phyloP scores from a whole-genome alignment of 192 early-diverging fungal genomes.

The Phycomyces blakesleeanus region DNA sequence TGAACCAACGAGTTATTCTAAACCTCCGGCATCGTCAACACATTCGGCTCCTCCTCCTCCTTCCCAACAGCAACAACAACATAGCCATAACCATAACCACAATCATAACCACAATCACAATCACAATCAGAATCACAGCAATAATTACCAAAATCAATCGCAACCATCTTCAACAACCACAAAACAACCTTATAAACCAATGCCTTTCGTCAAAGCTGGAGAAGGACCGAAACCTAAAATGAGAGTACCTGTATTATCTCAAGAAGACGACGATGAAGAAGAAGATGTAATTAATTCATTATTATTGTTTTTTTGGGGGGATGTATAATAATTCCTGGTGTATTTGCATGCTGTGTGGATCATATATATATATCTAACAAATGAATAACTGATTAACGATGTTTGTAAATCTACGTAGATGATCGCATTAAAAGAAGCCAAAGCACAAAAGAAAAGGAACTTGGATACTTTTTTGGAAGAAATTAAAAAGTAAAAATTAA shows the following conservation, averaged over 20 bases:
- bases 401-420: conserved; percentile 2
- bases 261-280: conserved; percentile 24
- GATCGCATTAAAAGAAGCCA: conserved; percentile 35
- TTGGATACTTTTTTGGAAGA: conserved; percentile 83
- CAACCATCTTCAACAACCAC: neutral
- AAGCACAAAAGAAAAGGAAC: conserved; percentile 67
- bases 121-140: neutral
- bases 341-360: too few relatives aligned
- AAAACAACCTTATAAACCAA: conserved; percentile 21
- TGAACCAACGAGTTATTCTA: neutral
- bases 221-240: conserved; percentile 18
- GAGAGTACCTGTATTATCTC: neutral
- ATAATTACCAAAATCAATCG: too few relatives aligned
- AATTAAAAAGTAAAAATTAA: conserved; percentile 68
- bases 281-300: conserved; percentile 10
- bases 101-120: neutral
- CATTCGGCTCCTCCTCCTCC: neutral
- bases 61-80: neutral
- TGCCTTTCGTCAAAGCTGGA: conserved; percentile 36
- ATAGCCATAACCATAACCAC: neutral
- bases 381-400: too few relatives aligned
- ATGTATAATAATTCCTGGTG: too few relatives aligned
- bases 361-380: too few relatives aligned
- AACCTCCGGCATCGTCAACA: neutral
- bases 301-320: neutral